Conservation (phyloP, 805 yeast genomes). For the Lachancea thermotolerans region DNA sequence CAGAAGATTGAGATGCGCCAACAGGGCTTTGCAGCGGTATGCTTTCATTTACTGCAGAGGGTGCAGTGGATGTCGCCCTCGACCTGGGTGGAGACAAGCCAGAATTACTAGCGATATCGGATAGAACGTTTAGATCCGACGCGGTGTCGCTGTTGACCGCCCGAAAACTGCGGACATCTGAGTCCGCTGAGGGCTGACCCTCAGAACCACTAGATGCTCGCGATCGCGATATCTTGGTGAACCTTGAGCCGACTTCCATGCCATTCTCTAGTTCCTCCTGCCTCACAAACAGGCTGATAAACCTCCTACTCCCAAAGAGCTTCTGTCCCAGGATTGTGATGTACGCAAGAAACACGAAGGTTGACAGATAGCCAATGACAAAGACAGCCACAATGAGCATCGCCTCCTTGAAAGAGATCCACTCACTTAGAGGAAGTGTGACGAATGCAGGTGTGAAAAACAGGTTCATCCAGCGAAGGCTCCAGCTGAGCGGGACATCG, state of each 20-base stretch:
- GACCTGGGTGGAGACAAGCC: conserved; percentile 1
- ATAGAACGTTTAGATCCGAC: conserved; percentile 3
- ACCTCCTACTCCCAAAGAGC: conserved; percentile 24
- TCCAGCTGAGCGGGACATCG: conserved; percentile 58
- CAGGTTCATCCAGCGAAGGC: conserved; percentile 70
- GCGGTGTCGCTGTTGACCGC: not conserved
- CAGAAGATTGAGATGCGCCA: not conserved
- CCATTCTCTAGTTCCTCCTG: conserved; percentile 16
- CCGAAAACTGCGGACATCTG: not conserved
- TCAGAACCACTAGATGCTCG: conserved; percentile 1
- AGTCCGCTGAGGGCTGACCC: not conserved
- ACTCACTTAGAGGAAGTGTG: conserved; percentile 59
- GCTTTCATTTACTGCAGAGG: not conserved
- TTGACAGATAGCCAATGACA: conserved; percentile 53
- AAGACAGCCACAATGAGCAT: conserved; percentile 70
- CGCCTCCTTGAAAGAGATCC: conserved; percentile 60
- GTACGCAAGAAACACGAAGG: conserved; percentile 45
- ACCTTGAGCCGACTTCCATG: conserved; percentile 14
- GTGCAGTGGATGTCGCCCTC: not conserved
- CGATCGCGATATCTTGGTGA: conserved; percentile 8
- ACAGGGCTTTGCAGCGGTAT: not conserved
- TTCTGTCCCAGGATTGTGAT: conserved; percentile 39
- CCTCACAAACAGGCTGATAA: conserved; percentile 15
- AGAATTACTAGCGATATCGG: conserved; percentile 13
- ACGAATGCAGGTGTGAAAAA: conserved; percentile 76